These are phyloP conservation scores for Onygenales sp. DNA, from an alignment of 2,329 filamentous ascomycete genomes.

Conservation along the genomic window DNA sequence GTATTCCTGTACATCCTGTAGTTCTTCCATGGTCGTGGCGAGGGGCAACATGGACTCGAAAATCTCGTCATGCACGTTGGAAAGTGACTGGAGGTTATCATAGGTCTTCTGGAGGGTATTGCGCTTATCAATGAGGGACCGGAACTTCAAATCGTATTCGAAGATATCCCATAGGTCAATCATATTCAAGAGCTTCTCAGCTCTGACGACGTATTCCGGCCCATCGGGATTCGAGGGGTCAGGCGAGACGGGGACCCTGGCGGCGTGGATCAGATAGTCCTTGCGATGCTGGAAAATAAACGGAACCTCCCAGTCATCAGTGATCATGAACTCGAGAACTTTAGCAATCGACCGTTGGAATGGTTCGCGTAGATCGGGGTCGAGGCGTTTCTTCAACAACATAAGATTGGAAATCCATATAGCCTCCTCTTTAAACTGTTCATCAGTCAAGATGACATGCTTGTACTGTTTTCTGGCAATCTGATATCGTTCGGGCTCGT, in stretches of 20 bases:
- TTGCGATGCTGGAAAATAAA: constrained; percentile 98
- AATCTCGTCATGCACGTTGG: constrained; percentile 59
- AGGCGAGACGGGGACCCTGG: constrained; percentile 55
- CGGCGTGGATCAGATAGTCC: constrained; percentile 89
- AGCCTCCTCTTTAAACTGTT: constrained; percentile 83
- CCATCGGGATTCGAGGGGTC: constrained; percentile 59
- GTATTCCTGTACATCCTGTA: constrained; percentile 95
- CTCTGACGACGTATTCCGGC: constrained; percentile 62
- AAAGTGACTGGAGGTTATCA: constrained; percentile 60
- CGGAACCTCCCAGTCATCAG: constrained; percentile 89
- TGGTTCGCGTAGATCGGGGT: constrained; percentile 62
- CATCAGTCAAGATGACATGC: constrained; percentile 66
- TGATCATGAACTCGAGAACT: constrained; percentile 88
- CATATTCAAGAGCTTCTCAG: constrained; percentile 83
- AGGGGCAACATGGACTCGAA: constrained; percentile 74
- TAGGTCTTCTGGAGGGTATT: constrained; percentile 74
- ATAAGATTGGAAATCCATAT: constrained; percentile 86
- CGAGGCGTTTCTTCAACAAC: constrained; percentile 74
- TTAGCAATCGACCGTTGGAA: constrained; percentile 85
- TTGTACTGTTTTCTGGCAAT: constrained; percentile 83
- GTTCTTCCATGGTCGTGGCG: constrained; percentile 81
- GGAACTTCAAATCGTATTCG: constrained; percentile 90
- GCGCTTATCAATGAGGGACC: constrained; percentile 83
- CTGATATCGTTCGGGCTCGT: constrained; percentile 92
- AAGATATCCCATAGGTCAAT: constrained; percentile 92